Evolutionary conservation across 129 eudicot species (phyloP), one percentile per base, ranked within the genome.

Genomic region (Flaveria brownii): DNA sequence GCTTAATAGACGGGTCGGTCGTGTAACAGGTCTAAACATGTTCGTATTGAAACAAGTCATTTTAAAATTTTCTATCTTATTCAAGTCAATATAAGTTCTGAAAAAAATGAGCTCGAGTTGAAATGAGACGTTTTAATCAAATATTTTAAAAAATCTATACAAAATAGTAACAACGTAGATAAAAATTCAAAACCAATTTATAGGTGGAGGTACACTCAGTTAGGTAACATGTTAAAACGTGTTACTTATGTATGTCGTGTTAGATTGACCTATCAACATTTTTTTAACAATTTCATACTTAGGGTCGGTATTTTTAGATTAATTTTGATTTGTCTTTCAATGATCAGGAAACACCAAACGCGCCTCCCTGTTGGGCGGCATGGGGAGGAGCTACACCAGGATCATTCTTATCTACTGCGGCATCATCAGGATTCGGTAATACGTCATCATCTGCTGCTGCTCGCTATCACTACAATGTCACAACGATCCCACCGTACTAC

Each of bases 371-470:
- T 30, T 63, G 69, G 46, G 45, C 45, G 46, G 46, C 18, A 30
- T 63, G 69, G 46, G 46, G 52, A 11, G 63, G 10, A 36, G 80
- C 64, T 8, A 64, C 71, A 46, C 49, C 47, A 14, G 7, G 59
- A 57, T 77, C 88, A 30, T 79, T 81, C 87, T 82, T 85, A 73
- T 72, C 92, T 76, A 81, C 84, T 15, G 97, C 90, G 87, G 92
- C 92, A 91, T 88, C 97, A 88, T 88, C 97, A 85, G 87, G 97
- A 91, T 91, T 91, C 97, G 75, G 77, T 69, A 83, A 69, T 71
- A 81, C 86, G 75, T 68, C 56, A 2, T 43, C 73, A 11, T 15
- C 71, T 41, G 50, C 2, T 66, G 83, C 85, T 78, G 88, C 87
- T 65, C 49, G 30, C 22, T 30, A 30, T 51, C 60, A 50, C 23